Evolutionary conservation across 2,329 filamentous ascomycete genomes (phyloP), one percentile per base, ranked within the genome.

Genomic region (Paradendryphiella salina): DNA sequence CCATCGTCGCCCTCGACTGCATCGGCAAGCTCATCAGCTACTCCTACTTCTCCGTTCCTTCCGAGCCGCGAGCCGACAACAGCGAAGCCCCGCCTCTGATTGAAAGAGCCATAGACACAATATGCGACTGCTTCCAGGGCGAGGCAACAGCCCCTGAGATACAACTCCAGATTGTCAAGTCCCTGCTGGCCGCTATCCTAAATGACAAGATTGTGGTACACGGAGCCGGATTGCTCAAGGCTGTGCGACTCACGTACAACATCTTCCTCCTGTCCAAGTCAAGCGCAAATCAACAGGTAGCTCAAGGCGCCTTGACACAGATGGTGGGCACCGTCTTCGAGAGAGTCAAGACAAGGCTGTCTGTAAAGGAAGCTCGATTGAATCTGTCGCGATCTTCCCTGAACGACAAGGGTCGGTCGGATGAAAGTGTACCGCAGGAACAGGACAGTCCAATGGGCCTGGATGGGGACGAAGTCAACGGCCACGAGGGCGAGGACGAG

Each of bases 161-260:
- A 39, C 94, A 99, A 74, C 84, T 97, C 64, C 94, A 99, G 76
- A 99, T 99, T 63, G 90, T 99, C 72, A 97, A 99, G 77, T 97
- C 94, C 1, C 80, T 99, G 52, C 79, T 99, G 52, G 92, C 94
- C 11, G 95, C 95, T 11, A 94, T 99, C 11, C 79, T 99, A 59
- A 97, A 97, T 70, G 94, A 99, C 78, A 99, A 97, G 77, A 96
- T 97, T 59, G 91, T 99, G 35, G 95, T 99, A 1, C 94, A 99
- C 72, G 94, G 94, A 52, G 93, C 94, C 31, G 95, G 94, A 57
- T 81, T 99, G 56, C 81, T 99, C 59, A 99, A 99, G 78, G 93
- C 94, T 46, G 91, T 99, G 59, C 88, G 94, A 63, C 90, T 97
- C 74, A 96, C 96, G 51, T 99, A 99, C 80, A 99, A 99, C 77